Evolutionary conservation across 2,329 filamentous ascomycete species (phyloP).

Genomic region (Elsinoe fawcettii): DNA sequence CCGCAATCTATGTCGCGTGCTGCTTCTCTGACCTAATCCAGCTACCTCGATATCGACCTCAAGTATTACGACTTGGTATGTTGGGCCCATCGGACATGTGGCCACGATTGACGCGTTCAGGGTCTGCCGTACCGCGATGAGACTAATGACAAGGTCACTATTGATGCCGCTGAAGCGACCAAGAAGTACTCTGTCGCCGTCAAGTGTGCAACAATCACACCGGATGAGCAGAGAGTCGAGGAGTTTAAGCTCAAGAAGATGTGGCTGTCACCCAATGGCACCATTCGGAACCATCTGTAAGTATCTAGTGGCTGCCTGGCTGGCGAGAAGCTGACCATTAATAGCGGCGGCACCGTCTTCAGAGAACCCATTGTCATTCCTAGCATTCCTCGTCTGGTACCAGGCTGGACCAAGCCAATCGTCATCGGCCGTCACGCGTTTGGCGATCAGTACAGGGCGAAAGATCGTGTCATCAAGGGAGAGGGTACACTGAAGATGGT

Average conservation of each 20-base stretch:
- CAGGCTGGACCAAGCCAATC: constrained; percentile 98
- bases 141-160: constrained; percentile 92
- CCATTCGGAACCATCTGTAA: constrained; percentile 57
- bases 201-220: constrained; percentile 99
- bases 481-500: constrained; percentile 90
- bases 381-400: constrained; percentile 83
- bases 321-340: background rate
- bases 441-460: constrained; percentile 96
- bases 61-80: constrained; percentile 55
- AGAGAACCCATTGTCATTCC: constrained; percentile 97
- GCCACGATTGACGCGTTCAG: constrained; percentile 29
- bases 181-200: constrained; percentile 98
- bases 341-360: constrained; percentile 86
- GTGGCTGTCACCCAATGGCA: constrained; percentile 98
- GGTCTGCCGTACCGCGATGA: constrained; percentile 90
- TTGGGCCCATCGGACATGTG: background rate
- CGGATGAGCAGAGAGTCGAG: constrained; percentile 90
- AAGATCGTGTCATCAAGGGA: constrained; percentile 76
- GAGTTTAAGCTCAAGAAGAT: constrained; percentile 99
- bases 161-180: constrained; percentile 93
- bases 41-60: constrained; percentile 89
- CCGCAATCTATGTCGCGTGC: constrained; percentile 13
- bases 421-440: constrained; percentile 98
- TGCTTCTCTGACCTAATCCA: constrained; percentile 20
- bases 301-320: background rate